Percentiles rank a stretch among this genome's conserved stretches.
Conservation (phyloP, 768 basidiomycete species). For the Russula sp. region DNA sequence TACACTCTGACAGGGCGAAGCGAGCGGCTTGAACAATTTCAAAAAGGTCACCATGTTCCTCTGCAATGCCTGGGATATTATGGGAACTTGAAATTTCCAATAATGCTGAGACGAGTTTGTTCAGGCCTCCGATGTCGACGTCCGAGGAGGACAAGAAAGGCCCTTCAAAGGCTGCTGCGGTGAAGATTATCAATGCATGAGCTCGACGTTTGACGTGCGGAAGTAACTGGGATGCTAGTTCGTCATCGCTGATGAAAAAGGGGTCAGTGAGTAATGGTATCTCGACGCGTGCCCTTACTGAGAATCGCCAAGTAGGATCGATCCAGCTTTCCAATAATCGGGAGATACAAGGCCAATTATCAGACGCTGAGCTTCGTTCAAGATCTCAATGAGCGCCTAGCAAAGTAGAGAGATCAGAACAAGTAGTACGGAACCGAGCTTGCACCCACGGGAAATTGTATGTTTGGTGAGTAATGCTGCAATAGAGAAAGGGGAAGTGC, state of each 20-base stretch:
- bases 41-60: constrained; percentile 19
- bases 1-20: constrained; percentile 22
- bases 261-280: neutral
- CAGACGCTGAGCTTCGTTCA: constrained; percentile 61
- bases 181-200: constrained; percentile 59
- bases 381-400: constrained; percentile 55
- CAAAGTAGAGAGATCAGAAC: constrained; percentile 1
- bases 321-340: constrained; percentile 26
- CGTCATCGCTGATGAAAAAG: constrained; percentile 44
- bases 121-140: constrained; percentile 26
- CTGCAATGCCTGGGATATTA: constrained; percentile 25
- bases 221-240: constrained; percentile 40
- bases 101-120: constrained; percentile 41
- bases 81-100: constrained; percentile 40
- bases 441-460: constrained; percentile 47
- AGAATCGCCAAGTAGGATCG: constrained; percentile 49
- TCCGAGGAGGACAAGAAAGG: constrained; percentile 22
- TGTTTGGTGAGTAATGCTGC: constrained; percentile 41
- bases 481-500: constrained; percentile 60
- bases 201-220: constrained; percentile 50
- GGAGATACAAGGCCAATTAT: constrained; percentile 36
- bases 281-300: constrained; percentile 36
- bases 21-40: constrained; percentile 18
- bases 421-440: neutral
- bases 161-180: constrained; percentile 43